A percentile compares a stretch with the other conserved stretches of the same genome.
phyloP scores from a whole-genome alignment of 495 filamentous ascomycete species.

The Physcia stellaris region DNA sequence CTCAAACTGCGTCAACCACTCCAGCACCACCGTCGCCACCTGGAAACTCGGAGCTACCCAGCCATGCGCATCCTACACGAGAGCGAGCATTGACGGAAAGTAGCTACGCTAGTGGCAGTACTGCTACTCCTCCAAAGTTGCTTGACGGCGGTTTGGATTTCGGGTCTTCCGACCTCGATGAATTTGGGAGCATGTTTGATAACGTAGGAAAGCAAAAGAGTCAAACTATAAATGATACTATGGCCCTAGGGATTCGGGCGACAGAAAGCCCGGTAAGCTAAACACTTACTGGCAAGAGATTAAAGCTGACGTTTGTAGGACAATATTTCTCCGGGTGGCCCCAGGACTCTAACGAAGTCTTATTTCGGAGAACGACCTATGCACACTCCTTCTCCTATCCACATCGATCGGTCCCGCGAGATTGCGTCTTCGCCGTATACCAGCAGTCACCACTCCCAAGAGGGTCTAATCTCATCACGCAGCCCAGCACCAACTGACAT shows the following conservation, averaged over 20 bases:
- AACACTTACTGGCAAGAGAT: slow-evolving; percentile 3
- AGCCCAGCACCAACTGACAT: slow-evolving; percentile 12
- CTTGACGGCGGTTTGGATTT: slow-evolving; percentile 43
- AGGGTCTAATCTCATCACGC: slow-evolving; percentile 39
- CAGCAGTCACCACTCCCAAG: slow-evolving; percentile 49
- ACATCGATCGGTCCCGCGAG: slow-evolving; percentile 39
- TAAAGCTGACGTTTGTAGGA: slow-evolving; percentile 9
- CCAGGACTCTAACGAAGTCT: slow-evolving; percentile 6
- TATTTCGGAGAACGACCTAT: slow-evolving; percentile 4
- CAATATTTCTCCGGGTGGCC: slow-evolving; percentile 13
- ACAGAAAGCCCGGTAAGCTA: slow-evolving; percentile 23
- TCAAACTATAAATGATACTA: slow-evolving; percentile 30
- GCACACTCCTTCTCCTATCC: slow-evolving; percentile 36
- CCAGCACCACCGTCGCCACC: slow-evolving; percentile 20
- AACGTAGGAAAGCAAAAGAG: slow-evolving; percentile 43
- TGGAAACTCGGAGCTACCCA: slow-evolving; percentile 15
- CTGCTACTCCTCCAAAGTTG: slow-evolving; percentile 56
- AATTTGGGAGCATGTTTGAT: slow-evolving; percentile 58
- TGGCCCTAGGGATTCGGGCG: slow-evolving; percentile 17
- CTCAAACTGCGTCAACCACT: slow-evolving; percentile 28
- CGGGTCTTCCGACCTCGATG: slow-evolving; percentile 36
- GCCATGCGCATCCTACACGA: slow-evolving; percentile 26
- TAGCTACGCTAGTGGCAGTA: slow-evolving; percentile 38
- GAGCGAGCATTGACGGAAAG: slow-evolving; percentile 40
- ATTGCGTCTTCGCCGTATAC: slow-evolving; percentile 51